Base-by-base conservation (phyloP, 495 filamentous ascomycete species). In the Penicillium psychrofluorescens region DNA sequence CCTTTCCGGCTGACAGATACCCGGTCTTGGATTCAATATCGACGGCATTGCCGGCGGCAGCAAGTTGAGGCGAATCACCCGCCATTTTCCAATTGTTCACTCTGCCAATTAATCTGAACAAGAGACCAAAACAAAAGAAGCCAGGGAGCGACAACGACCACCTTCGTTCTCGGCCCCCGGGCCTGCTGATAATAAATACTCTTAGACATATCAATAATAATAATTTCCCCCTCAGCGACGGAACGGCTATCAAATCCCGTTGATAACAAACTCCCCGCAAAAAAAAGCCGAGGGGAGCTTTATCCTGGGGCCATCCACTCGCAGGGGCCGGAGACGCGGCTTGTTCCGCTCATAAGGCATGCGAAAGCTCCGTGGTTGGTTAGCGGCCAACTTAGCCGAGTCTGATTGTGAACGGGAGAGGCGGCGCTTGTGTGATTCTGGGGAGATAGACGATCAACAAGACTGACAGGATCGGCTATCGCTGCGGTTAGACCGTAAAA, bases 1-100 rank as follows among this genome's bases (percentile, higher is more conserved):
- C 56, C 27, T 60, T 59, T n/a, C 40, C 46, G 3, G 50, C 36
- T 11, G 48, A 28, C 35, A 53, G 22, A n/a, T 32, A 16, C 22
- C 29, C 43, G 36, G 54, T 36, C 32, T 60, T 58, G 12, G 45
- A 35, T 6, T 55, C 46, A 12, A 46, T 16, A 11, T 54, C 49
- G 30, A 60, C 22, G 8, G 49, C 29, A 7, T 43, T 29, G 29
- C 27, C 15, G 15, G 39, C 35, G 33, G 41, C 40, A 13, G 44
- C 22, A 22, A 4, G 22, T 22, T 22, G 22, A 22, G 22, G 22
- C 4, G 22, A 22, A 44, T 10, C 13, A 15, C 6, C 32, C 27
- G 14, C 43, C 22, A 37, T 54, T 38, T 14, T 52, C 44, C 7
- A 34, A 32, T 7, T 34, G 31, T 41, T 39, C 48, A 49, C 51